Base-by-base conservation (phyloP, 352 stramenopile genomes). In the Globisporangium canariense region DNA sequence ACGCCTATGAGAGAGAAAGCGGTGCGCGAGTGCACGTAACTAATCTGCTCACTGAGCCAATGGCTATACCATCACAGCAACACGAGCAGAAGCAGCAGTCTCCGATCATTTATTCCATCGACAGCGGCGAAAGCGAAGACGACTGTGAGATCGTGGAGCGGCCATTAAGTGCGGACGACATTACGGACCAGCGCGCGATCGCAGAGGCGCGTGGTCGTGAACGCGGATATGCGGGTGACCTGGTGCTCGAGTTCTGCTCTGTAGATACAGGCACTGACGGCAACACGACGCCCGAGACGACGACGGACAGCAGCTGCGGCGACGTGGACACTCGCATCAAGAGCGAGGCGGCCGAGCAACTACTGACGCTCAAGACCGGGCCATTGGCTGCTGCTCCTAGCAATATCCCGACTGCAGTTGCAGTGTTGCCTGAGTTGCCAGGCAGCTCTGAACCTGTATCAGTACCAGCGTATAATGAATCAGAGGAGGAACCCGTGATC, bases 61-160 rank as follows among this genome's bases (percentile, higher is more conserved):
- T 11, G 14, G 43, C n/a, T 11, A 46, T 6, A 9, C 25, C 20
- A 52, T 14, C 30, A 22, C 18, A 18, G 36, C 41, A 38, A 22
- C 14, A 40, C 25, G 51, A 69, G 50, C n/a, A 14, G 7, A 13
- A 38, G 30, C 14, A 51, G 25, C n/a, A 14, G 10, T 10, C 32
- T 2, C 70, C 57, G 9, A 65, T 68, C 51, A 52, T 83, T 58
- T 57, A 79, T 30, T 69, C 62, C 10, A 66, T 83, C n/a, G 73
- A 79, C 57, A 81, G 66, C 47, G 71, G 75, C 14, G 40, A 53
- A 8, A 52, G 30, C 8, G 43, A 38, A 3, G 34, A 40, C 18
- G 60, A 30, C 16, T 55, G 51, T 32, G 63, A 66, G 28, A 30
- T 66, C 25, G 60, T 57, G 22, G 40, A 40, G 38, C 13, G n/a